phyloP scores from a whole-genome alignment of 768 basidiomycete species.

The Boletus sp. region DNA sequence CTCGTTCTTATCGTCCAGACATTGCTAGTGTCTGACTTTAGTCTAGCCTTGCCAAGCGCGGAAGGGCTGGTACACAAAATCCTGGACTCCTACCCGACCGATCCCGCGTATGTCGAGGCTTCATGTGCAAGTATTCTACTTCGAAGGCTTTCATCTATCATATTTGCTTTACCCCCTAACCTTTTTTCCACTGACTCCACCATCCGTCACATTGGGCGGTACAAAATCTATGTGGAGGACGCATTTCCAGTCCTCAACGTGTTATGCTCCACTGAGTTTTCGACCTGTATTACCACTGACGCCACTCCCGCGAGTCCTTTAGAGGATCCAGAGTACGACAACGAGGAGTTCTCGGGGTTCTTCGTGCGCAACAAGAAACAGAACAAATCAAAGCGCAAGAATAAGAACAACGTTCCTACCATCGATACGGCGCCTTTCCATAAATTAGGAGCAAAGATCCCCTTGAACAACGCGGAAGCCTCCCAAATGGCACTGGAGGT shows the following conservation, averaged over 20 bases:
- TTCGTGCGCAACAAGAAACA: constrained; percentile 25
- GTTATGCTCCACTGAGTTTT: constrained; percentile 19
- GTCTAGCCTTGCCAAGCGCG: constrained; percentile 15
- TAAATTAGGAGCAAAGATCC: constrained; percentile 28
- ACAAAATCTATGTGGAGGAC: constrained; percentile 23
- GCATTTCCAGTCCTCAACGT: constrained; percentile 19
- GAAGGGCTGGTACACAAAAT: constrained; percentile 27
- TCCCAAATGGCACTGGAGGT: constrained; percentile 14
- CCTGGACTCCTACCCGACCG: constrained; percentile 33
- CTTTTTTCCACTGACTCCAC: constrained; percentile 9
- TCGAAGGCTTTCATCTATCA: constrained; percentile 22
- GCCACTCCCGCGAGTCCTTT: neutral
- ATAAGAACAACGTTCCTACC: constrained; percentile 4
- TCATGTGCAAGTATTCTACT: constrained; percentile 27
- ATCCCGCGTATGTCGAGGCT: constrained; percentile 16
- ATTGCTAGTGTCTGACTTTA: neutral
- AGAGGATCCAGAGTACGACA: constrained; percentile 4
- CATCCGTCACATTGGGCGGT: constrained; percentile 12
- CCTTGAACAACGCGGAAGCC: constrained; percentile 24
- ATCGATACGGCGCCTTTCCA: constrained; percentile 32
- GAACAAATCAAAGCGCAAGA: constrained; percentile 25
- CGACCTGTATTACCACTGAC: neutral
- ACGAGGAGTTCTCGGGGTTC: constrained; percentile 6
- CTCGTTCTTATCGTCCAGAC: neutral
- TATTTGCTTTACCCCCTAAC: constrained; percentile 23